Base-by-base conservation (phyloP, 495 filamentous ascomycete species). In the Neurospora sublineolata region DNA sequence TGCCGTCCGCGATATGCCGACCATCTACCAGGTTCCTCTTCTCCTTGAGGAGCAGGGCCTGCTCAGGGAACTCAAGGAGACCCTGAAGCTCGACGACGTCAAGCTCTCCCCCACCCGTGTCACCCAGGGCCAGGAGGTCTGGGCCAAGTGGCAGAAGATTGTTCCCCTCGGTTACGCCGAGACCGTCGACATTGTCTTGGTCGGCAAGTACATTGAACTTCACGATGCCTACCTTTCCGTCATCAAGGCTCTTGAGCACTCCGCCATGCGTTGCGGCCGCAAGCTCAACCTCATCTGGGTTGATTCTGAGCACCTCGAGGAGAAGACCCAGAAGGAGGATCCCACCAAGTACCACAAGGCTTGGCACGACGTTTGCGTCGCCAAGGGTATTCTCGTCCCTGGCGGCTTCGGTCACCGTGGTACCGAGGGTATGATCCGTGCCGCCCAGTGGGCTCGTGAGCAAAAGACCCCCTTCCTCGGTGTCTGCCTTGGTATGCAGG, bases 401-500 rank as follows among this genome's bases (percentile, higher is more conserved):
- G 95, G 94, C 27, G 95, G 94, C 3, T 99, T 98, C 77, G 95
- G 94, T 14, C 77, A 83, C 46, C 85, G 95, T 71, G 95, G 92
- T 46, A 92, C 88, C 0, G 88, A 91, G 72, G 95, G 95, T 68
- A 99, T 97, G 94, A 90, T 97, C 73, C 82, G 86, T 69, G 92
- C 90, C 3, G 89, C 90, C 38, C 88, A 89, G 60, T 97, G 91
- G 90, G 93, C 94, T 10, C 90, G 95, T 41, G 89, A 90, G 67
- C 89, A 93, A 72, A 89, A 90, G 46, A 86, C 85, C 4, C 94
- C 94, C 30, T 97, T 91, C 82, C 86, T 98, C 9, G 94, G 95
- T 69, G 91, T 99, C 71, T 99, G 95, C 80, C 87, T 99, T 18
- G 95, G 95, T 42, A 92, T 99, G 89, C 95, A 99, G 79, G 84